Percentiles rank a stretch among this genome's conserved stretches.
Conservation (phyloP, 345 rosid genomes). For the Populus euphratica region DNA sequence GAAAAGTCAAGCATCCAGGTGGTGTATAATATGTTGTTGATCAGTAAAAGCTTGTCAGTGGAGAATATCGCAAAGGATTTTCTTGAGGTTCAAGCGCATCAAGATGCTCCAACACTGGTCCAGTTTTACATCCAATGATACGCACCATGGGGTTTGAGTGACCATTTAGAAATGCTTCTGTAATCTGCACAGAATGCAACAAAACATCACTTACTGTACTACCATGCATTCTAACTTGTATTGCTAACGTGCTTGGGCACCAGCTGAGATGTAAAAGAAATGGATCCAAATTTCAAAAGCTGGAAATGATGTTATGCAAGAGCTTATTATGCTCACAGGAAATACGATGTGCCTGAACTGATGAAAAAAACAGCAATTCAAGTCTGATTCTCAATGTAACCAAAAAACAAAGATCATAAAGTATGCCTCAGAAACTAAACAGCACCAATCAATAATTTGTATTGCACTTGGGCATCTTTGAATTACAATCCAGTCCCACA, state of each 20-base stretch:
- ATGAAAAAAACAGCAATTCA: too few relatives aligned
- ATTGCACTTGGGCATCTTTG: too few relatives aligned
- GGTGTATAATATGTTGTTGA: background rate
- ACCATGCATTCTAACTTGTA: background rate
- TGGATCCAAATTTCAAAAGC: background rate
- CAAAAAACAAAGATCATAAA: too few relatives aligned
- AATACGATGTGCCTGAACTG: too few relatives aligned
- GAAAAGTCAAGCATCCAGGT: background rate
- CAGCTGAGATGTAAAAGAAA: background rate
- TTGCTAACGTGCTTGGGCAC: background rate
- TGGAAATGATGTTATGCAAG: background rate
- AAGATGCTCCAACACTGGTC: constrained; percentile 19
- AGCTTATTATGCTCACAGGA: background rate
- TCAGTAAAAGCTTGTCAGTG: background rate
- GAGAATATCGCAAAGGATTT: constrained; percentile 18
- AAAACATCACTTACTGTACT: background rate
- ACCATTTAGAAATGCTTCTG: constrained; percentile 24
- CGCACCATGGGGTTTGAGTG: constrained; percentile 27
- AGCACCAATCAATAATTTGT: too few relatives aligned
- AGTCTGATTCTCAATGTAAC: too few relatives aligned
- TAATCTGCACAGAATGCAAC: constrained; percentile 17
- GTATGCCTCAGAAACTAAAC: too few relatives aligned
- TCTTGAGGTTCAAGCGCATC: constrained; percentile 20
- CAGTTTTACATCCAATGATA: constrained; percentile 34
- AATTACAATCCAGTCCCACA: too few relatives aligned